These are phyloP conservation scores for Straminergon stramineum DNA, from an alignment of 225 moss, liverwort and hornwort species.

Conservation along the genomic window DNA sequence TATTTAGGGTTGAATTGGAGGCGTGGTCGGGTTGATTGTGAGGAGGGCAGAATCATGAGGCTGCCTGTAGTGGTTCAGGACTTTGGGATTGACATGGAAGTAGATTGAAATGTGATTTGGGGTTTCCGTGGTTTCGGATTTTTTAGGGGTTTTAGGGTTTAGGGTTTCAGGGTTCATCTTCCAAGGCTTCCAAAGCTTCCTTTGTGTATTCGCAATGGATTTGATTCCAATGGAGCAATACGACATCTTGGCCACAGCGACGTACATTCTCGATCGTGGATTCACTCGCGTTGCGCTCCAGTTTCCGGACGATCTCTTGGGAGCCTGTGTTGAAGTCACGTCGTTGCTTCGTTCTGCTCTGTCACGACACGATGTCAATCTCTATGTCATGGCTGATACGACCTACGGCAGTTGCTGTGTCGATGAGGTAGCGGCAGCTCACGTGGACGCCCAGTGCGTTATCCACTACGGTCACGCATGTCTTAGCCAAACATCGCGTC, in stretches of 20 bases:
- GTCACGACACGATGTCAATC: conserved; percentile 8
- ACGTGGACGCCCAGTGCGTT: conserved; percentile 85
- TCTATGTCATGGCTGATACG: conserved; percentile 95
- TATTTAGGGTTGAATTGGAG: neutral
- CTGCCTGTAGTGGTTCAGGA: neutral
- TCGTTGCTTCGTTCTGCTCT: conserved; percentile 50
- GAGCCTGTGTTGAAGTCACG: conserved; percentile 50
- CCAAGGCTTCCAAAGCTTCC: neutral
- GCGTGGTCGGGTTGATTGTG: neutral
- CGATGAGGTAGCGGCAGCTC: conserved; percentile 91
- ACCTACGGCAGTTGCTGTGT: conserved; percentile 97
- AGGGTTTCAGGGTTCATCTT: neutral
- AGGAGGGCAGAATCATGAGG: neutral
- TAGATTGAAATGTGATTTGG: neutral
- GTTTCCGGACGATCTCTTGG: conserved; percentile 76
- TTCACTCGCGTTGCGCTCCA: conserved; percentile 51
- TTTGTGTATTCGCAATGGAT: neutral
- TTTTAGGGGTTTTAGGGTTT: neutral
- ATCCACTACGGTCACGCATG: conserved; percentile 90
- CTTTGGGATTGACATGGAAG: neutral
- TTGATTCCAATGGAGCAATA: conserved; percentile 12
- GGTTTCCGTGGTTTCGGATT: too few relatives aligned
- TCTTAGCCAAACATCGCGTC: conserved; percentile 68
- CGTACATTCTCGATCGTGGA: conserved; percentile 20
- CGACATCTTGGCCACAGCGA: conserved; percentile 20